Evolutionary conservation across 2,329 filamentous ascomycete species (phyloP).

Genomic region (Colletotrichum paranaense): DNA sequence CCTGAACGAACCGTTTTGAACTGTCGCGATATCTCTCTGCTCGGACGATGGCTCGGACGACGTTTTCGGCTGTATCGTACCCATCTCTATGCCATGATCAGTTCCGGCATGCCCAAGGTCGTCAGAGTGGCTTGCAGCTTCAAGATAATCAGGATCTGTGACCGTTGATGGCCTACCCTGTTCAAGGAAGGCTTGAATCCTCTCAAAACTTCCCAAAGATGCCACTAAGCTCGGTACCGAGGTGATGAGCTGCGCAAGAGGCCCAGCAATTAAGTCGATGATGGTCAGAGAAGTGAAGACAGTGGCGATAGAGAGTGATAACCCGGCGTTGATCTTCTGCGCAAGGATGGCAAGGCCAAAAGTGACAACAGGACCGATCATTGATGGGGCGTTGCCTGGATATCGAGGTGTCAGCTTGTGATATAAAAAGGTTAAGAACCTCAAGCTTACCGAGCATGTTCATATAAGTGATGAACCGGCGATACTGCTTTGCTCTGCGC

Average conservation of each 20-base stretch:
- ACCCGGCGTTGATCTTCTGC: not conserved
- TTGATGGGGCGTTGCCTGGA: constrained; percentile 27
- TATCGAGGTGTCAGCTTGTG: not conserved
- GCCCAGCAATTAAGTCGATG: constrained; percentile 38
- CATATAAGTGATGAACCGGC: constrained; percentile 30
- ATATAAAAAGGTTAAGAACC: not conserved
- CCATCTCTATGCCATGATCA: not conserved
- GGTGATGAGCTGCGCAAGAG: constrained; percentile 37
- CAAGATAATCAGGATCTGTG: not conserved
- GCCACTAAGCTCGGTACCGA: constrained; percentile 38
- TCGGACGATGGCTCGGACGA: too few relatives aligned
- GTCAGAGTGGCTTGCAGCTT: not conserved
- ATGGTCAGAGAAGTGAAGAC: constrained; percentile 42
- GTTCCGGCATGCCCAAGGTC: too few relatives aligned
- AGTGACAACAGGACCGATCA: constrained; percentile 35
- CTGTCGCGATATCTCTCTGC: not conserved
- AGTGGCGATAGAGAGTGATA: constrained; percentile 13
- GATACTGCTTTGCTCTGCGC: constrained; percentile 37
- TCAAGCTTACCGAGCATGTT: constrained; percentile 16
- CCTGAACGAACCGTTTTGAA: constrained; percentile 7
- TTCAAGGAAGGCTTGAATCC: constrained; percentile 37
- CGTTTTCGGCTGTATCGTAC: not conserved
- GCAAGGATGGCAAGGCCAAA: constrained; percentile 39
- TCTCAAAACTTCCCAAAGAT: constrained; percentile 40
- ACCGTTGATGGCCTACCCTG: not conserved